Evolutionary conservation across 805 yeast species (phyloP).

Genomic region (Candida peoriensis): DNA sequence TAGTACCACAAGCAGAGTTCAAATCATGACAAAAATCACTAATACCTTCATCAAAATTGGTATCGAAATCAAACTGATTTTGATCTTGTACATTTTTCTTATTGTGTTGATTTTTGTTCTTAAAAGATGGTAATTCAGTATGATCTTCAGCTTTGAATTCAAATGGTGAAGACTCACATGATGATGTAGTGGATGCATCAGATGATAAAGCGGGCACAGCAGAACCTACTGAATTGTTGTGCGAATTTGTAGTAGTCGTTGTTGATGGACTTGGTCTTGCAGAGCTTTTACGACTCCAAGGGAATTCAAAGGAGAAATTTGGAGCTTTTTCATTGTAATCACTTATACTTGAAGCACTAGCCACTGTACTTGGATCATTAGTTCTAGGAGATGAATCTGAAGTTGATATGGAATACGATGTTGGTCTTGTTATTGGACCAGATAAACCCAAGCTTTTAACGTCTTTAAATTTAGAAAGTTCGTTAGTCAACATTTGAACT

Average conservation of each 20-base stretch:
- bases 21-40: constrained; percentile 72
- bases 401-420: background rate
- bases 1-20: constrained; percentile 79
- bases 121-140: constrained; percentile 18
- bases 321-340: constrained; percentile 7
- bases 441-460: constrained; percentile 25
- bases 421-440: too few relatives aligned
- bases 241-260: constrained; percentile 5
- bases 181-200: constrained; percentile 24
- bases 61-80: constrained; percentile 31
- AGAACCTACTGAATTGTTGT: too few relatives aligned
- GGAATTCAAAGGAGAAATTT: constrained; percentile 49
- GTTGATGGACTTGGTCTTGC: constrained; percentile 6
- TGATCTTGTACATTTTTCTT: constrained; percentile 4
- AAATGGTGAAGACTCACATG: constrained; percentile 23
- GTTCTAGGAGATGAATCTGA: constrained; percentile 8
- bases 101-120: constrained; percentile 11
- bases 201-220: constrained; percentile 24
- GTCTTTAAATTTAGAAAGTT: constrained; percentile 44
- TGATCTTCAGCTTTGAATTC: constrained; percentile 23
- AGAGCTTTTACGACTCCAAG: constrained; percentile 36
- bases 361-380: constrained; percentile 13
- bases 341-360: constrained; percentile 8
- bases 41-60: constrained; percentile 62
- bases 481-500: constrained; percentile 67